Evolutionary conservation across 2,329 filamentous ascomycete species (phyloP).

Genomic region (Arachnomyces sp.): DNA sequence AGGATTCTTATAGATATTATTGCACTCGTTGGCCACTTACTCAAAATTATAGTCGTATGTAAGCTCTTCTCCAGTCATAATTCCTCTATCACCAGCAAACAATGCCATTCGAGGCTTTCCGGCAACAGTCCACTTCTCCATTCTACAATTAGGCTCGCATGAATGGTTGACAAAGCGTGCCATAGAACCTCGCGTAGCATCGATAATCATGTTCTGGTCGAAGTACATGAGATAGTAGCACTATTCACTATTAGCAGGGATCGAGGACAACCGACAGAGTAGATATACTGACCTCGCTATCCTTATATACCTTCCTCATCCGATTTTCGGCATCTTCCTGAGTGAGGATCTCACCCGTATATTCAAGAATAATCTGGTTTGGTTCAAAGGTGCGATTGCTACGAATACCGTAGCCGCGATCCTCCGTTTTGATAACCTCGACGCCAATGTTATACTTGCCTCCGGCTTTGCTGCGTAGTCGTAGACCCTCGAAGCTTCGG

Average conservation of each 20-base stretch:
- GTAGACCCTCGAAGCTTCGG: constrained; percentile 75
- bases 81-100: constrained; percentile 81
- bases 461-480: constrained; percentile 64
- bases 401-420: constrained; percentile 85
- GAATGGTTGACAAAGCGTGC: constrained; percentile 98
- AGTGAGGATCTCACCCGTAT: constrained; percentile 95
- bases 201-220: constrained; percentile 97
- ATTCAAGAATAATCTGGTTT: constrained; percentile 96
- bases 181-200: constrained; percentile 91
- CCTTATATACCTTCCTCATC: constrained; percentile 89
- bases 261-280: neutral
- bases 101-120: constrained; percentile 94
- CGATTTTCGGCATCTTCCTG: constrained; percentile 86
- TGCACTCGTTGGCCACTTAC: constrained; percentile 35
- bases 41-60: constrained; percentile 86
- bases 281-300: constrained; percentile 74
- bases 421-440: constrained; percentile 83
- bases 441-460: constrained; percentile 88
- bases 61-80: constrained; percentile 90
- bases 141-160: constrained; percentile 90
- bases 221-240: constrained; percentile 99
- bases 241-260: constrained; percentile 37
- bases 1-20: constrained; percentile 9
- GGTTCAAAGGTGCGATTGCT: constrained; percentile 81
- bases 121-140: constrained; percentile 96